These are phyloP conservation scores for Penicillium paneum DNA, from an alignment of 2,329 filamentous ascomycete genomes.

Conservation along the genomic window DNA sequence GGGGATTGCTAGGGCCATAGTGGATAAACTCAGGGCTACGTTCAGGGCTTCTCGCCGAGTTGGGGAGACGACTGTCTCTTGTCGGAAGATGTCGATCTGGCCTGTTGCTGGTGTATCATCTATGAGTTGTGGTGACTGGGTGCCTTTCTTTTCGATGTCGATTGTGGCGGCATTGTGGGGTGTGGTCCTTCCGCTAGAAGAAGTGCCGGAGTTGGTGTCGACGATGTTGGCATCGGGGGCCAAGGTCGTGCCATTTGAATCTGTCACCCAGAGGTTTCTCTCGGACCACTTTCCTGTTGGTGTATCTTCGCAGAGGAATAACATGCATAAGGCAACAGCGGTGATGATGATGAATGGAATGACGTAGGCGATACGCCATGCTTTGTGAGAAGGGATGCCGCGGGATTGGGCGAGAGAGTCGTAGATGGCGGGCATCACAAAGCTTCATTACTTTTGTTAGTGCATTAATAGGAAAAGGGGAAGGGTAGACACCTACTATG, in stretches of 20 bases:
- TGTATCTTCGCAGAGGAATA: conserved; percentile 75
- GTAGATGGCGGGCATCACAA: conserved; percentile 87
- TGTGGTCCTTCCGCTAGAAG: conserved; percentile 21
- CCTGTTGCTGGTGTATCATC: conserved; percentile 49
- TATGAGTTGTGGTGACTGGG: conserved; percentile 23
- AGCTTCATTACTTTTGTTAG: conserved; percentile 40
- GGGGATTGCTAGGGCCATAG: conserved; percentile 50
- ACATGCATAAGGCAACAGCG: conserved; percentile 62
- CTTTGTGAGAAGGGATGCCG: conserved; percentile 62
- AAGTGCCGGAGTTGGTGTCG: conserved; percentile 27
- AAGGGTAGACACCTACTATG: conserved; percentile 53
- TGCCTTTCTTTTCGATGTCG: conserved; percentile 36
- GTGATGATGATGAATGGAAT: conserved; percentile 77
- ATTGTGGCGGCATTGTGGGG: conserved; percentile 20
- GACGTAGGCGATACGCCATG: conserved; percentile 82
- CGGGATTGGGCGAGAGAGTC: conserved; percentile 65
- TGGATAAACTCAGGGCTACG: conserved; percentile 61
- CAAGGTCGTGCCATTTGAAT: conserved; percentile 25
- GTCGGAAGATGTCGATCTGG: conserved; percentile 48
- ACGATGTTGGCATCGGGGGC: conserved; percentile 29
- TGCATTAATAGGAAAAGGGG: neutral
- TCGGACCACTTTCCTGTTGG: conserved; percentile 80
- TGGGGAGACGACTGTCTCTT: conserved; percentile 63
- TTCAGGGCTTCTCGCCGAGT: conserved; percentile 58
- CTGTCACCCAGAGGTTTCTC: conserved; percentile 57